A percentile compares a stretch with the other conserved stretches of the same genome.
Conservation (phyloP, 225 moss, liverwort and hornwort species). For the Pseudisothecium myosuroides region DNA sequence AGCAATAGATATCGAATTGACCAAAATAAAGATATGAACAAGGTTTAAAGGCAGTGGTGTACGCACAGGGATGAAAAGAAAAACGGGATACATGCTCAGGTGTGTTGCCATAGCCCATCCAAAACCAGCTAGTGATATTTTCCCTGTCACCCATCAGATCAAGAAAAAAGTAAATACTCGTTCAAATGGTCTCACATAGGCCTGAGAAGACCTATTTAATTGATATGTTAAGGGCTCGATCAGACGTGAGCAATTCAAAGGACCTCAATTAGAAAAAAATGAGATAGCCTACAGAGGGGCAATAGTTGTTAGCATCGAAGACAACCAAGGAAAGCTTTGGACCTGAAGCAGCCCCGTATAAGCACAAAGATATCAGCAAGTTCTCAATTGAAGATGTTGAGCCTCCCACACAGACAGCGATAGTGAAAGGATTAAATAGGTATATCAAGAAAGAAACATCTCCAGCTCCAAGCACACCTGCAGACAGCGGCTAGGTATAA, state of each 20-base stretch:
- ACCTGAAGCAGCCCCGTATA: slow-evolving; percentile 86
- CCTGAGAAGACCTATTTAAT: not conserved
- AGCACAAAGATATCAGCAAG: slow-evolving; percentile 37
- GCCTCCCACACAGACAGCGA: slow-evolving; percentile 90
- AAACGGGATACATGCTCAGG: slow-evolving; percentile 83
- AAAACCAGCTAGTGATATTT: slow-evolving; percentile 71
- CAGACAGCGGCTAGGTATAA: not conserved
- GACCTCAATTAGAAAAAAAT: not conserved
- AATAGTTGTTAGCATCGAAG: not conserved
- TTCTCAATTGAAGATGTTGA: slow-evolving; percentile 84
- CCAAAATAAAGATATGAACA: not conserved
- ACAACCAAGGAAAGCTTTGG: not conserved
- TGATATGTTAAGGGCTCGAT: not conserved
- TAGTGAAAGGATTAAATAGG: slow-evolving; percentile 80
- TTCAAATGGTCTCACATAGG: not conserved
- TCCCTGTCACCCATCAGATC: slow-evolving; percentile 35
- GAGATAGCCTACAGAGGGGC: not conserved
- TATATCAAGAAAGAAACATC: slow-evolving; percentile 62
- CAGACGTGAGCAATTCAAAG: not conserved
- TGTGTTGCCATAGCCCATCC: slow-evolving; percentile 98
- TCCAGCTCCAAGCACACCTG: slow-evolving; percentile 36
- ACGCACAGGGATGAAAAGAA: slow-evolving; percentile 82
- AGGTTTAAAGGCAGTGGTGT: not conserved
- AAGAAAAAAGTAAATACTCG: not conserved
- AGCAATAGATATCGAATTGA: not conserved